Evolutionary conservation across 306 rosid genomes (phyloP), one percentile per base, ranked within the genome.

Genomic region (Cucumis hystrix): DNA sequence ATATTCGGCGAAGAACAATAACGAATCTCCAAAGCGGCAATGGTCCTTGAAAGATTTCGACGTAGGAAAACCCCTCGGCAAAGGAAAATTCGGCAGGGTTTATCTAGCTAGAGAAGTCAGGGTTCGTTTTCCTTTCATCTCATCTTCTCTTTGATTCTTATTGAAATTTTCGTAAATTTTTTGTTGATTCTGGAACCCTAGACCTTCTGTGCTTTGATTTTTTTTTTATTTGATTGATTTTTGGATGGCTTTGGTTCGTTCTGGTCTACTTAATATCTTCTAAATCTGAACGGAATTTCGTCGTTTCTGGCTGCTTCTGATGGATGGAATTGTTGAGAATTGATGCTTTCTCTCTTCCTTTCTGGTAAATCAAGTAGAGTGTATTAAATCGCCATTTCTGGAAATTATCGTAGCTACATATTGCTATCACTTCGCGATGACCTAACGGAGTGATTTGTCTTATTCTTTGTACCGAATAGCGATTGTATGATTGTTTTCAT

Each of bases 51-150:
- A 69, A 6, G 91, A 91, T 55, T 89, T 93, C 82, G 92, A 91
- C 85, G 90, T 93, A 74, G 96, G 97, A n/a, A 93, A 89, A 63
- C 97, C 93, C 16, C 93, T 91, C 9, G 96, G 97, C 0, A 91
- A 75, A 77, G 98, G 97, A 4, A 93, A 93, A 82, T 93, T 93
- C 82, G 97, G 98, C 16, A 78, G 97, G 66, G 98, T 91, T 80
- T 91, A 93, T 57, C 87, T 91, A 30, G 96, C 97, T 69, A 86
- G 97, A 79, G 97, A 91, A 87, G 9, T 69, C 49, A 86, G 88
- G 93, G 97, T 89, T 57, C 35, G 9, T 14, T 54, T 25, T 43
- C 67, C 0, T 13, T 33, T 21, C 65, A 30, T 10, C 52, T 39
- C 77, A 39, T 76, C 74, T 79, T 62, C 54, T 43, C n/a, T 74